Evolutionary conservation across 2,329 filamentous ascomycete species (phyloP), one percentile per base, ranked within the genome.

Genomic region (Parascedosporium putredinis): DNA sequence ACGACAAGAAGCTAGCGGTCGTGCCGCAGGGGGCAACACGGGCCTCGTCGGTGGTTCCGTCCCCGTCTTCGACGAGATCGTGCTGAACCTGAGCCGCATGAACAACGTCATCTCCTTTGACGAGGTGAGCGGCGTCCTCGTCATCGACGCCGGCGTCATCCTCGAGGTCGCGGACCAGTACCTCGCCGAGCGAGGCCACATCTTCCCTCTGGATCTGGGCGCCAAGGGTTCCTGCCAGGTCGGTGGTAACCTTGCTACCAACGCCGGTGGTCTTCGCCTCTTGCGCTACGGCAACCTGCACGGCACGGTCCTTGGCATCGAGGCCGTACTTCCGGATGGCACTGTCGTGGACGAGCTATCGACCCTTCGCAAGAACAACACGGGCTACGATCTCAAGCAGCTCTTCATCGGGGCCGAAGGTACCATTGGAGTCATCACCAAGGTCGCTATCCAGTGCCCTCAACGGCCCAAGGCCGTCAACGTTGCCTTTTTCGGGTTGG

Each of bases 21-120:
- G 93, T 97, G 40, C 93, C 93, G 0, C 93, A 98, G 68, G 94
- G 94, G 93, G 93, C 51, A 98, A 98, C 67, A 95, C 93, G 2
- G 94, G 93, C 5, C 76, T 98, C 29, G 93, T 98, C 2, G 94
- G 93, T 51, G 93, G 93, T 45, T 95, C 88, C 1, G 87, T 98
- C 24, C 93, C 94, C 1, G 89, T 98, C 18, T 98, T 97, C 63
- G 94, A 98, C 64, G 94, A 98, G 74, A 95, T 98, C 58, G 86
- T 98, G 59, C 78, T 98, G 71, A 95, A 84, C 67, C 82, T 93
- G 64, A 78, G 80, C 56, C 85, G 88, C 55, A 93, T 98, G 88
- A 95, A 94, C 73, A 71, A 81, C 60, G 90, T 98, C 54, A 79
- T 86, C 59, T 89, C 84, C 3, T 97, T 98, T 60, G 93, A 98